Base-by-base conservation (phyloP, 2,329 filamentous ascomycete genomes). In the Colletotrichum aenigma region DNA sequence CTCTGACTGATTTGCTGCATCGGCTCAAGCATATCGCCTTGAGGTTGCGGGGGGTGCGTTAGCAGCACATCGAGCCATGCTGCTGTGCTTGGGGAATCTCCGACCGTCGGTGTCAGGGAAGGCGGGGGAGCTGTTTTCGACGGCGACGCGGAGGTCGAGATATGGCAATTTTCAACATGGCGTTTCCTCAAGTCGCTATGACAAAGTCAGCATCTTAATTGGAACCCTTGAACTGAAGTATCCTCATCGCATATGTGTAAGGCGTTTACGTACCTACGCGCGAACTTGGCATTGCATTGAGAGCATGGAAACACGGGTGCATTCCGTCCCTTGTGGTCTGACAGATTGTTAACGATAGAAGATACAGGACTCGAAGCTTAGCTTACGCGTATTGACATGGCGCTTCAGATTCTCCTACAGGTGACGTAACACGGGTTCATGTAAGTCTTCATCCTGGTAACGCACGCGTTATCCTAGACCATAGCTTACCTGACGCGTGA, bases 321-420 rank as follows among this genome's bases (percentile, higher is more conserved):
- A 68, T 72, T 72, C 28, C 70, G 58, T 34, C 70, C 70, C 55
- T 56, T 72, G 28, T 72, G 70, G 32, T 72, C 70, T 72, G 2
- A 15, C 7, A 15, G 13, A 26, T 3, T 18, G 18, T 15, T 10
- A 56, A 24, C 58, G 26, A 4, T 4, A 1, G 16, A 16, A 58
- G 7, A 58, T 18, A 18, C 24, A 28, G 26, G 21, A 58, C 26
- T 21, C 7, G 8, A 67, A 13, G 7, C 18, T 12, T 9, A 48
- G 34, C 70, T 67, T 56, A 72, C 62, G 70, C n/a, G 70, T 72
- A 24, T 72, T 72, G 8, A 72, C 70, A 68, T 72, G 70, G 26
- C 70, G 70, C 55, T 72, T 72, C 62, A 72, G 70, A 1, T 72
- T 72, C 28, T 72, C 70, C 70, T 72, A 48, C 10, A 8, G 21